These are phyloP conservation scores for Lipomyces spencermartinsiae DNA, from an alignment of 805 yeast species.

Conservation along the genomic window DNA sequence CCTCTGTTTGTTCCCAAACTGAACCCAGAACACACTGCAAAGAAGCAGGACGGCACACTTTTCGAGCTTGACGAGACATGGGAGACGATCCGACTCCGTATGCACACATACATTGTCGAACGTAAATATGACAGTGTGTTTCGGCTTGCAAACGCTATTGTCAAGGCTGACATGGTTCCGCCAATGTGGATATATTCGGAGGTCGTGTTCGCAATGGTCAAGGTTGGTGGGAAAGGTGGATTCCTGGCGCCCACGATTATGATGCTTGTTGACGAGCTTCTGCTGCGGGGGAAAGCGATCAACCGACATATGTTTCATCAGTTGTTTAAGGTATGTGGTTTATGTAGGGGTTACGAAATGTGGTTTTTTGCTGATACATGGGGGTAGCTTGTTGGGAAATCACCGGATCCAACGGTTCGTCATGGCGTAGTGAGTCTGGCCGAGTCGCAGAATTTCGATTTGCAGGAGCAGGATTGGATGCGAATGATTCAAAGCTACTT, in stretches of 20 bases:
- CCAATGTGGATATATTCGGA: slow-evolving; percentile 6
- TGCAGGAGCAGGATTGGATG: background rate
- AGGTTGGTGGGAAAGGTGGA: background rate
- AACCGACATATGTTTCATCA: background rate
- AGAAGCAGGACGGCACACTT: background rate
- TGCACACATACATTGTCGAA: slow-evolving; percentile 6
- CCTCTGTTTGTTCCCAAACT: background rate
- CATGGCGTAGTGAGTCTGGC: background rate
- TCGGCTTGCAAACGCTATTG: slow-evolving; percentile 6
- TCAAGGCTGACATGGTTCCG: background rate
- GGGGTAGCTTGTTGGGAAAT: background rate
- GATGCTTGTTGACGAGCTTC: background rate
- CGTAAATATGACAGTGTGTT: slow-evolving; percentile 2
- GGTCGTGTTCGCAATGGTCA: slow-evolving; percentile 1
- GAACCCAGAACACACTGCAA: background rate
- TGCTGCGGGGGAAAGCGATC: background rate
- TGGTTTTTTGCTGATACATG: background rate
- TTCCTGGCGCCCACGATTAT: background rate
- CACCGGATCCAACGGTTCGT: background rate
- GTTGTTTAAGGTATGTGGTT: slow-evolving; percentile 2
- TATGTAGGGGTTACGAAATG: background rate
- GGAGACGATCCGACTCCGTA: slow-evolving; percentile 1
- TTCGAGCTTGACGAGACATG: slow-evolving; percentile 5
- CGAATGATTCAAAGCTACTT: background rate
- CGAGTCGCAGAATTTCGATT: background rate